These are phyloP conservation scores for Starmerella potacharoeniae DNA, from an alignment of 805 yeast genomes.

Conservation along the genomic window DNA sequence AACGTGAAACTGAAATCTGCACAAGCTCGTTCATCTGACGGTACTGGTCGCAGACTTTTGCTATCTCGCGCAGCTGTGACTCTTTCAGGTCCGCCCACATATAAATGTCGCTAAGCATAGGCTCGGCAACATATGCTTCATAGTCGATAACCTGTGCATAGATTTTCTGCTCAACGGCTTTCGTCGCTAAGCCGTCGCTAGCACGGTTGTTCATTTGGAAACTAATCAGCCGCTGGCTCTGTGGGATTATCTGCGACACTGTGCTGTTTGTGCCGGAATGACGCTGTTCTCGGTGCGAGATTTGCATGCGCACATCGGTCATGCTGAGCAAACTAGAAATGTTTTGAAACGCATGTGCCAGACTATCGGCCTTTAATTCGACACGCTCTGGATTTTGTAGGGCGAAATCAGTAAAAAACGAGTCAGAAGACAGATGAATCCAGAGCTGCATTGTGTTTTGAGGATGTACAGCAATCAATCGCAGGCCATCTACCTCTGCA, in stretches of 20 bases:
- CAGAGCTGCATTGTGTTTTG: slow-evolving; percentile 17
- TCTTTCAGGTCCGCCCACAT: slow-evolving; percentile 35
- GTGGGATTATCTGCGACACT: slow-evolving; percentile 5
- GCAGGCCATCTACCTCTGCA: slow-evolving; percentile 6
- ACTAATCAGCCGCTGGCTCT: slow-evolving; percentile 9
- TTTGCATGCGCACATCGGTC: slow-evolving; percentile 22
- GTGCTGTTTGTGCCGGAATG: slow-evolving; percentile 26
- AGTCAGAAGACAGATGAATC: slow-evolving; percentile 17
- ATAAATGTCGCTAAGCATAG: slow-evolving; percentile 41
- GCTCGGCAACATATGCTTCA: slow-evolving; percentile 42
- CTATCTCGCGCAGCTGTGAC: slow-evolving; percentile 28
- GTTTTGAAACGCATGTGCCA: slow-evolving; percentile 34
- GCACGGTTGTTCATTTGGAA: slow-evolving; percentile 40
- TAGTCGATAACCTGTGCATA: slow-evolving; percentile 54
- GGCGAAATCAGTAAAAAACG: slow-evolving; percentile 9
- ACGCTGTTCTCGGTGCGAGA: slow-evolving; percentile 23
- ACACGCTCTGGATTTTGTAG: slow-evolving; percentile 6
- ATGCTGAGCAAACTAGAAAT: slow-evolving; percentile 24
- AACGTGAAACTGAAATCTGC: slow-evolving; percentile 16
- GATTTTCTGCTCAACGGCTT: slow-evolving; percentile 32
- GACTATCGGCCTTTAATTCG: slow-evolving; percentile 25
- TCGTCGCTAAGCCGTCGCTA: slow-evolving; percentile 33
- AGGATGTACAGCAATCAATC: slow-evolving; percentile 6
- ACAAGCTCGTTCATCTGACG: slow-evolving; percentile 22
- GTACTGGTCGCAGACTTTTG: slow-evolving; percentile 28